Evolutionary conservation across 345 rosid genomes (phyloP).

Genomic region (Pistacia atlantica): DNA sequence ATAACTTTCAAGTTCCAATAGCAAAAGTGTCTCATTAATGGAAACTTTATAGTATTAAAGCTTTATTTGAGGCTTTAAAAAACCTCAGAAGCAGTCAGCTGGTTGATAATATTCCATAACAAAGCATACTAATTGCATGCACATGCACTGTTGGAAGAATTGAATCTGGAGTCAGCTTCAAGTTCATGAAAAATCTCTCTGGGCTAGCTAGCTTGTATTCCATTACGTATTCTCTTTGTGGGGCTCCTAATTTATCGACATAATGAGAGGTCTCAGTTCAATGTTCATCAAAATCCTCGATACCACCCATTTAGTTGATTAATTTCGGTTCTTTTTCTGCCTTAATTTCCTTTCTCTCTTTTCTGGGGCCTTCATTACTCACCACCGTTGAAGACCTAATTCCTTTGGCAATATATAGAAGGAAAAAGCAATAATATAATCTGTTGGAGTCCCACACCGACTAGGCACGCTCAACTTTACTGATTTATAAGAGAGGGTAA

Average conservation of each 20-base stretch:
- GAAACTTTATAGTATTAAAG: not conserved
- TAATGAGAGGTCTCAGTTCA: not conserved
- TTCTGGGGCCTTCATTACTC: not conserved
- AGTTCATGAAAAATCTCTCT: conserved; percentile 8
- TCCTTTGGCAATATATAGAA: not conserved
- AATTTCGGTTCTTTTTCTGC: not conserved
- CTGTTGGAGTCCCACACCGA: no score
- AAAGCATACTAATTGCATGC: not conserved
- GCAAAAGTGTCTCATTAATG: not conserved
- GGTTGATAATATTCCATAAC: not conserved
- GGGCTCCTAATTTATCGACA: conserved; percentile 7
- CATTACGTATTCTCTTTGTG: not conserved
- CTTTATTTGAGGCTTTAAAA: no score
- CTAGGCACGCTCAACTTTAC: no score
- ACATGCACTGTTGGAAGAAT: not conserved
- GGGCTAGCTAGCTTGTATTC: not conserved
- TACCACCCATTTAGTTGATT: not conserved
- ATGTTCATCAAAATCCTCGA: not conserved
- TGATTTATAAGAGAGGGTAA: no score
- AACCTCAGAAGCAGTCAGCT: no score
- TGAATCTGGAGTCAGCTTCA: not conserved
- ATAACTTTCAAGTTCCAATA: no score
- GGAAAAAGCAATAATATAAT: no score
- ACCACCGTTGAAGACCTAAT: not conserved
- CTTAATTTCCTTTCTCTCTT: not conserved